A percentile compares a stretch with the other conserved stretches of the same genome.
Conservation (phyloP, 306 rosid genomes). For the Castanospermum australe region DNA sequence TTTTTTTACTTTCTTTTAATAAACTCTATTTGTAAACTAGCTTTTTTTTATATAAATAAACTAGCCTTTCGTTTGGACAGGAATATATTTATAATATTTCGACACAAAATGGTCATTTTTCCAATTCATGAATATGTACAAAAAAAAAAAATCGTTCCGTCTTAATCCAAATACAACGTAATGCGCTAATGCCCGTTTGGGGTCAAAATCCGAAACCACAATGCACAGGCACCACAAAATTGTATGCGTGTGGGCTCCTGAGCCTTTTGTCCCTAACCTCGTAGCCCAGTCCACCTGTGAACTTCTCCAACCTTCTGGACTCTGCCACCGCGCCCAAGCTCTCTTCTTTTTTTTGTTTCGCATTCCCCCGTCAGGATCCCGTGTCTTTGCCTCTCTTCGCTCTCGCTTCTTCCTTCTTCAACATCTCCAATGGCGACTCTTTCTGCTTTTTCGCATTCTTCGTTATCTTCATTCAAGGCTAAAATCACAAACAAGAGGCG, state of each 20-base stretch:
- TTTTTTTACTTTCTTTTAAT: no score
- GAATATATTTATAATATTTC: no score
- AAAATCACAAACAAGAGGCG: not conserved
- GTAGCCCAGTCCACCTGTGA: slow-evolving; percentile 25
- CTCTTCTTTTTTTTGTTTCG: not conserved
- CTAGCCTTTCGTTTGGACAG: no score
- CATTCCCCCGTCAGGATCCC: not conserved
- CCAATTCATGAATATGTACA: no score
- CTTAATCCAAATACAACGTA: no score
- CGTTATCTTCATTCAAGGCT: slow-evolving; percentile 23
- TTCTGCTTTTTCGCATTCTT: slow-evolving; percentile 31
- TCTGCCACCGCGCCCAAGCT: not conserved
- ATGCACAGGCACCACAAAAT: not conserved
- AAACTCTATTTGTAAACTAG: no score
- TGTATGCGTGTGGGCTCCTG: not conserved
- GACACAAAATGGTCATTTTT: no score
- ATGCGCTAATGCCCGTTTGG: no score
- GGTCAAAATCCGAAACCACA: not conserved
- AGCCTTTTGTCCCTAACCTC: slow-evolving; percentile 14
- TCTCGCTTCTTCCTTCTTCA: not conserved
- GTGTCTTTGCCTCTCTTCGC: not conserved
- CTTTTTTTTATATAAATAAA: no score
- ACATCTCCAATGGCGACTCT: slow-evolving; percentile 55
- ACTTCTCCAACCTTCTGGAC: slow-evolving; percentile 44
- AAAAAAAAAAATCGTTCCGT: no score